phyloP scores from a whole-genome alignment of 805 yeast species.

The Blastobotrys peoriensis region DNA sequence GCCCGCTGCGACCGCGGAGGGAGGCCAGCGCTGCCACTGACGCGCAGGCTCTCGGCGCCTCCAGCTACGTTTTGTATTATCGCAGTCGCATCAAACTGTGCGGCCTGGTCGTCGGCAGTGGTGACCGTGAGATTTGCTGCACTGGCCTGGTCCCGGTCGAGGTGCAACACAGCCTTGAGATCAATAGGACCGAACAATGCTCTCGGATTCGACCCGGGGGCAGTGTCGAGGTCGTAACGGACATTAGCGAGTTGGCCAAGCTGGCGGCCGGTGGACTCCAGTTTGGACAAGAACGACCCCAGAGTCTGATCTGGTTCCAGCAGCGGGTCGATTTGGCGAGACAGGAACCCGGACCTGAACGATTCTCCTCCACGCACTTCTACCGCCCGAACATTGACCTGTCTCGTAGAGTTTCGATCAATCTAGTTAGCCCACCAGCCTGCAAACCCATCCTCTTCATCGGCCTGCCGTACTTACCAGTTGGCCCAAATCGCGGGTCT shows the following conservation, averaged over 20 bases:
- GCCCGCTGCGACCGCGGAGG: constrained; percentile 1
- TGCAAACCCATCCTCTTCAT: not conserved
- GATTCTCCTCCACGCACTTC: constrained; percentile 24
- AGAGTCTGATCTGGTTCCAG: constrained; percentile 20
- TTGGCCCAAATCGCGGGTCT: not conserved
- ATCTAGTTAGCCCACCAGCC: constrained; percentile 3
- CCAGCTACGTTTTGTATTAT: constrained; percentile 54
- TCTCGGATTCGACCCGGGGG: not conserved
- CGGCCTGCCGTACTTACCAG: not conserved
- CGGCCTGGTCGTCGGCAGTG: constrained; percentile 16
- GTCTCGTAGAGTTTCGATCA: constrained; percentile 24
- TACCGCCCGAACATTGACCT: constrained; percentile 25
- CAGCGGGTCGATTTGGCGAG: constrained; percentile 24
- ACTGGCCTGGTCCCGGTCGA: constrained; percentile 5
- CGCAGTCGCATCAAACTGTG: constrained; percentile 32
- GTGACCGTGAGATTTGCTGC: not conserved
- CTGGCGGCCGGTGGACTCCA: constrained; percentile 22
- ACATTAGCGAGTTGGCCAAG: constrained; percentile 9
- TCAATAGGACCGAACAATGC: constrained; percentile 5
- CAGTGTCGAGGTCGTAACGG: constrained; percentile 8
- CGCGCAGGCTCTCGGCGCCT: constrained; percentile 49
- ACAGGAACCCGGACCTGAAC: constrained; percentile 23
- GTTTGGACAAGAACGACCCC: constrained; percentile 18
- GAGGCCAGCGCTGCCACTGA: constrained; percentile 17
- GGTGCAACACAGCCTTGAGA: constrained; percentile 13